A percentile compares a stretch with the other conserved stretches of the same genome.
Evolutionary conservation across 331 rosid species (phyloP).

Genomic region (Acacia concinna): DNA sequence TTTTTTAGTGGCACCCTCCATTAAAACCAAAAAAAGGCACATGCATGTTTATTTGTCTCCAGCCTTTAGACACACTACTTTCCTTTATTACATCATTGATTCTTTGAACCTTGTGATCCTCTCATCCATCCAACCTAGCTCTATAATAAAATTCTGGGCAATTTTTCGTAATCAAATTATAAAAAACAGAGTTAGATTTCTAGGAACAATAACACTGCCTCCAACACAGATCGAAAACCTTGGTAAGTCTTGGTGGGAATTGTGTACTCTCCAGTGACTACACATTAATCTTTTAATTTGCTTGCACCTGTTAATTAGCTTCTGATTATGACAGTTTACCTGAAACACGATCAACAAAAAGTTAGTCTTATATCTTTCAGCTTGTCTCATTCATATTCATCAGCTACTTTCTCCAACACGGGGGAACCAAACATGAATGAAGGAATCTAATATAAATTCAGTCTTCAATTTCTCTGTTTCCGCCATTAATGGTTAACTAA

Average conservation of each 20-base stretch:
- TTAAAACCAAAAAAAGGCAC: constrained; percentile 8
- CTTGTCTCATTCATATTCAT: constrained; percentile 3
- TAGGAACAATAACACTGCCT: not conserved
- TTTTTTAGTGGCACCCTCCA: not conserved
- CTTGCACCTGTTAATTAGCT: not conserved
- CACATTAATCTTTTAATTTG: not conserved
- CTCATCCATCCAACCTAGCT: not conserved
- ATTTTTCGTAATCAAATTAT: not conserved
- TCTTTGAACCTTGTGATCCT: not conserved
- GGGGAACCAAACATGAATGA: not conserved
- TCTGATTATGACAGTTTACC: constrained; percentile 16
- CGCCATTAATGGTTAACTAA: constrained; percentile 20
- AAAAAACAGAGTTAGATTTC: not conserved
- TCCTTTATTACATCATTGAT: not conserved
- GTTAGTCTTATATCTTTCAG: not conserved
- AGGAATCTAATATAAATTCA: not conserved
- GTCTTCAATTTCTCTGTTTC: not conserved
- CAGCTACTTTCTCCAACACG: not conserved
- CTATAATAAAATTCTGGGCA: not conserved
- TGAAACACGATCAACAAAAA: not conserved
- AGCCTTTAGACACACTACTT: not conserved
- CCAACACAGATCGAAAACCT: not conserved
- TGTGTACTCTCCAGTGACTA: not conserved
- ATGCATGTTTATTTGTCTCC: constrained; percentile 10
- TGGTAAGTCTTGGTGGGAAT: not conserved